Base-by-base conservation (phyloP, 2,329 filamentous ascomycete species). In the Fusarium devonianum region DNA sequence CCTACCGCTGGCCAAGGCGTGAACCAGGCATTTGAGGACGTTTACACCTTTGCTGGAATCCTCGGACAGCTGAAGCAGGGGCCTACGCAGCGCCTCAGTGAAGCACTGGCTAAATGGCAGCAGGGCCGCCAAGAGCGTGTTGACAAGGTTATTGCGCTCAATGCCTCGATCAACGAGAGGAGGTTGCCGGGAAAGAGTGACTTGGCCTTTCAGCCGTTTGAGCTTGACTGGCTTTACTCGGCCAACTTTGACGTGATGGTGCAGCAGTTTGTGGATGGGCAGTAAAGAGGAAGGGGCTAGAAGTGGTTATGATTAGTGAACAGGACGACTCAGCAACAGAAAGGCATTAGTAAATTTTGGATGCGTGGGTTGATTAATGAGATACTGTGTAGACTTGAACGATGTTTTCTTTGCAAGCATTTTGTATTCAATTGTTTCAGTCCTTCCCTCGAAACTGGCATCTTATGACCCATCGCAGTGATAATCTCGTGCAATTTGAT, bases 1-100 rank as follows among this genome's bases (percentile, higher is more conserved):
- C 78, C 77, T 0, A 73, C 73, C 0, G 73, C 75, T 0, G 77
- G 78, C 0, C 77, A 79, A 49, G 75, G 78, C 0, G 69, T 73
- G 1, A 78, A 77, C 43, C 74, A 78, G 35, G 75, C 75, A 0
- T 75, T 78, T 23, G 79, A 83, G 51, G 80, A 83, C 49, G 73
- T 76, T 1, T 76, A 75, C 41, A 73, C 71, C 0, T 70, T 81
- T 17, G 72, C 76, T 3, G 61, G 75, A 3, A 55, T 81, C 0
- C 43, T 75, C 32, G 10, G 63, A 37, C 18, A 54, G 22, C 9
- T 63, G 49, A n/a, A 60, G 71, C 35, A 57, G 70, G 64, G 1
- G 60, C 72, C 23, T 67, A 0, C 22, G 4, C 1, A 26, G 23
- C 23, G 23, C 7, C 8, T 63, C 2, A 10, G 28, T 7, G 34